Base-by-base conservation (phyloP, 768 basidiomycete genomes). In the Asterophora parasitica region DNA sequence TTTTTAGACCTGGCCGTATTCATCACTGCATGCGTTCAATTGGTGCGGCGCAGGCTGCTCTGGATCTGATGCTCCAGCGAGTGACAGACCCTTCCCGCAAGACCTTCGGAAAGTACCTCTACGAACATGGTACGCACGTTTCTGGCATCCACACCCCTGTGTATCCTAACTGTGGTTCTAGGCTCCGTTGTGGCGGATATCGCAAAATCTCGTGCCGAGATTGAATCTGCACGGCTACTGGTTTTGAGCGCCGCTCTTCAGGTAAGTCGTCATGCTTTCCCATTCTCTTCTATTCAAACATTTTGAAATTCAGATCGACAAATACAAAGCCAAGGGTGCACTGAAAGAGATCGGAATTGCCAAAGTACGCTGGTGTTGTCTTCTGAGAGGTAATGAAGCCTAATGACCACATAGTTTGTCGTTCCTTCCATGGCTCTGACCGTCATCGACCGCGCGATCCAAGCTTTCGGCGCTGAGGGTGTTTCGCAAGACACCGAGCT, bases 1-100 rank as follows among this genome's bases (percentile, higher is more conserved):
- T 37, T 40, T 54, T 33, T 52, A 92, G 91, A 34, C 93, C 93
- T 42, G 93, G 93, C n/a, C 85, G 93, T 46, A 88, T 95, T 58
- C 93, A 95, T 60, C 91, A 94, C 62, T 96, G 95, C 74, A 99
- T 99, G 96, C 83, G 96, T 32, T 88, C 91, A 7, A 90, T 99
- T 49, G 96, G 96, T 16, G 78, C 78, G 16, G 96, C 96, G 1
- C 81, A 85, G 51, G 75, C 79, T 17, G 87, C 95, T 2, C 70
- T 98, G 48, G 91, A 96, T 59, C 68, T 88, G 42, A 83, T 97
- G 81, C 76, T 99, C 37, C 79, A 84, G 57, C 82, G 96, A 7
- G 92, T 94, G 17, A 95, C 94, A n/a, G 92, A 98, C 62, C 87
- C 93, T 3, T 66, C 69, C 12, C 80, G 91, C 57, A 92, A 90